phyloP scores from a whole-genome alignment of 495 filamentous ascomycete species.

The Astrothelium macrocarpum region DNA sequence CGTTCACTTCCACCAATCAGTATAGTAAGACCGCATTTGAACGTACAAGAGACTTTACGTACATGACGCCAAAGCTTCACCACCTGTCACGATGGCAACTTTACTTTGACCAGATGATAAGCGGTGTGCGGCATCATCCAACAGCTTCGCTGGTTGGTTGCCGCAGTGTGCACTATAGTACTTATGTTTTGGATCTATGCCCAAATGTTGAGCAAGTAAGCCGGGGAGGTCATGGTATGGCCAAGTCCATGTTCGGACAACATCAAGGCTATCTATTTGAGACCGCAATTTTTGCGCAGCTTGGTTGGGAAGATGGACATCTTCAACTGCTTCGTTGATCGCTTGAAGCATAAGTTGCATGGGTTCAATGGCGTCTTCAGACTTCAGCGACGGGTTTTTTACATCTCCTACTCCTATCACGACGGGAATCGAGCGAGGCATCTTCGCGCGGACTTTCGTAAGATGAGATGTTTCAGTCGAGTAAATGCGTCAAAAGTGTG shows the following conservation, averaged over 20 bases:
- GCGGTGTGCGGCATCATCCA: slow-evolving; percentile 47
- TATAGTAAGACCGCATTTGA: not conserved
- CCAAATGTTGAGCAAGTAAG: slow-evolving; percentile 36
- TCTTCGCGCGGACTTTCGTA: no score
- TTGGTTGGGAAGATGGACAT: slow-evolving; percentile 25
- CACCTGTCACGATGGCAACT: slow-evolving; percentile 45
- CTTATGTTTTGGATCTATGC: slow-evolving; percentile 32
- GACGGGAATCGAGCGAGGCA: slow-evolving; percentile 17
- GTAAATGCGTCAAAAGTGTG: no score
- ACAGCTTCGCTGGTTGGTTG: slow-evolving; percentile 42
- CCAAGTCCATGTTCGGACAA: slow-evolving; percentile 53
- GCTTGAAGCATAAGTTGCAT: slow-evolving; percentile 43
- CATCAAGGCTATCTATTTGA: slow-evolving; percentile 43
- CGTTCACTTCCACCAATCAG: slow-evolving; percentile 21
- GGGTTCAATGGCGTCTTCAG: slow-evolving; percentile 46
- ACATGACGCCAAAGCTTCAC: slow-evolving; percentile 48
- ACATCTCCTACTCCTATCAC: slow-evolving; percentile 47
- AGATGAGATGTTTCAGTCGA: no score
- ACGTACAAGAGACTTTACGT: slow-evolving; percentile 10
- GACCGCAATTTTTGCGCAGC: slow-evolving; percentile 28
- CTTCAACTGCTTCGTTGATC: slow-evolving; percentile 37
- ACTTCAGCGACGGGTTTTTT: slow-evolving; percentile 37
- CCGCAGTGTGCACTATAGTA: slow-evolving; percentile 44
- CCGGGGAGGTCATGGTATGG: slow-evolving; percentile 43
- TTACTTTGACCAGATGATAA: slow-evolving; percentile 38